Evolutionary conservation across 495 filamentous ascomycete genomes (phyloP), one percentile per base, ranked within the genome.

Genomic region (Neurospora tetrasperma): DNA sequence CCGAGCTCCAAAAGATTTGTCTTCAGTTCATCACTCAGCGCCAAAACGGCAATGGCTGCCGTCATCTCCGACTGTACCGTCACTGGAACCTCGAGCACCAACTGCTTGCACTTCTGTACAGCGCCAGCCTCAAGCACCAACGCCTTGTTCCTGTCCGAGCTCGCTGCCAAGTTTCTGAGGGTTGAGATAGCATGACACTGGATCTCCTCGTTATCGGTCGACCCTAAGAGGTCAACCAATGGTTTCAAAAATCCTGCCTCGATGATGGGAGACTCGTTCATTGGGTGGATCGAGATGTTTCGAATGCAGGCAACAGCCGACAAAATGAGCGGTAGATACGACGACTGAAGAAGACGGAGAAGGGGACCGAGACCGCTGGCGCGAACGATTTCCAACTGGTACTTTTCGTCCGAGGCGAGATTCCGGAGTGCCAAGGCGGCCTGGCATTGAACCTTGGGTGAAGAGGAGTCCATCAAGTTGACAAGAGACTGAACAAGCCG

Each of bases 61-160:
- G 96, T 99, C 96, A 99, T 99, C 82, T 99, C 96, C 27, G 94
- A 97, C 78, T 99, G 96, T 6, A 99, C 96, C 46, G 91, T 95
- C 68, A 98, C 87, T 0, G 96, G 94, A 38, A 98, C 96, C 59
- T 96, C 90, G 14, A 99, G 86, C 23, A 99, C 95, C 48, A 99
- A 87, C 77, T 98, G 92, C 82, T 97, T 98, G 88, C 96, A 99
- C 78, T 98, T 98, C 79, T 98, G 94, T 62, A 99, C 96, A 20
- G 96, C 96, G 18, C 96, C 96, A 12, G 96, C 96, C 82, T 98
- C 93, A 48, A 99, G 85, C 5, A 99, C 96, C 14, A 99, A 87
- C 72, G 96, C 91, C 83, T 99, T 99, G 85, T 99, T 99, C 71
- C 92, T 88, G 79, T 99, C 96, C 11, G 95, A 98, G 83, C 94